Evolutionary conservation across 352 stramenopile genomes (phyloP).

Genomic region (Pseudoperonospora humuli): DNA sequence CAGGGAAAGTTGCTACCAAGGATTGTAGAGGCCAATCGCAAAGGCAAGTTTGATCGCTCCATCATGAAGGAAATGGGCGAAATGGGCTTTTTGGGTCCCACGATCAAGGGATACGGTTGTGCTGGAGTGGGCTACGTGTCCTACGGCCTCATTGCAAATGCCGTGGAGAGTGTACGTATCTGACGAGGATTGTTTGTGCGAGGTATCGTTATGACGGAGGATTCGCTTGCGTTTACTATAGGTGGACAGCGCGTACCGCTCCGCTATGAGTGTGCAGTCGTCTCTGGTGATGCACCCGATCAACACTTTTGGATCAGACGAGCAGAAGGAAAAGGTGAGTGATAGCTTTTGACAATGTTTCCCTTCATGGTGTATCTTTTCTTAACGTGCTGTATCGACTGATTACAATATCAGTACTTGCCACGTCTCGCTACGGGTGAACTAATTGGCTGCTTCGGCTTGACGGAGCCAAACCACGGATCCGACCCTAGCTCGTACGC

Average conservation of each 20-base stretch:
- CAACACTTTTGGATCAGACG: slow-evolving; percentile 94
- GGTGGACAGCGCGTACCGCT: slow-evolving; percentile 95
- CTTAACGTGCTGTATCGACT: neutral
- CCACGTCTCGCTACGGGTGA: slow-evolving; percentile 91
- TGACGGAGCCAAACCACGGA: slow-evolving; percentile 98
- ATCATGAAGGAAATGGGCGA: slow-evolving; percentile 94
- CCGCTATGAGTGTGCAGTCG: slow-evolving; percentile 96
- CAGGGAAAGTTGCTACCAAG: slow-evolving; percentile 90
- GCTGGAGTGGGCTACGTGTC: slow-evolving; percentile 92
- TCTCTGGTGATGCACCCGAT: slow-evolving; percentile 98
- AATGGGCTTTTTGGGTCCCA: slow-evolving; percentile 92
- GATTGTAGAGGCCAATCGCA: slow-evolving; percentile 92
- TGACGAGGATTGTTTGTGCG: no score
- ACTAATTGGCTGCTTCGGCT: slow-evolving; percentile 95
- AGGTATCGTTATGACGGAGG: neutral
- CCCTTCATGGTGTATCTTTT: neutral
- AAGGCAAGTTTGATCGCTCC: slow-evolving; percentile 89
- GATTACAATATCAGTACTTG: slow-evolving; percentile 75
- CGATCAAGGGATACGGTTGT: slow-evolving; percentile 93
- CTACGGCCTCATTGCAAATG: slow-evolving; percentile 95
- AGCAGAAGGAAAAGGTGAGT: slow-evolving; percentile 90
- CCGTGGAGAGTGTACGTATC: slow-evolving; percentile 79
- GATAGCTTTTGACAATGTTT: neutral
- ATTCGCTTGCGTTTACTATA: slow-evolving; percentile 5
- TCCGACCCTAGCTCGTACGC: slow-evolving; percentile 88